Evolutionary conservation across 306 rosid species (phyloP).

Genomic region (Acacia crassicarpa): DNA sequence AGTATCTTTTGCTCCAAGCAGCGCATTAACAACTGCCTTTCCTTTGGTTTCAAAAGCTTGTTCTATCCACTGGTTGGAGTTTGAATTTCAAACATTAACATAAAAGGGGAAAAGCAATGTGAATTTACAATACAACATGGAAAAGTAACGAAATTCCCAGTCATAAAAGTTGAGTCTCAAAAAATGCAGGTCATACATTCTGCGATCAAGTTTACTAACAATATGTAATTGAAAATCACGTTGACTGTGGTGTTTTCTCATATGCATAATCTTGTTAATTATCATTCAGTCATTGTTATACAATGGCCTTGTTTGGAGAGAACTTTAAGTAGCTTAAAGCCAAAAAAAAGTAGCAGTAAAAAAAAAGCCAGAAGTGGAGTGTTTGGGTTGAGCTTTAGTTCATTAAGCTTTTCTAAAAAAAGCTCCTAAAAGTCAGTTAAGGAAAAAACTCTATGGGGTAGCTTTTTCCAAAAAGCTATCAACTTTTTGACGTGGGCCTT

Average conservation of each 20-base stretch:
- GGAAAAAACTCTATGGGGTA: too few relatives aligned
- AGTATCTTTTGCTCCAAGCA: conserved; percentile 79
- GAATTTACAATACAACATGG: not conserved
- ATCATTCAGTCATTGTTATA: not conserved
- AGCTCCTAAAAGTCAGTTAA: too few relatives aligned
- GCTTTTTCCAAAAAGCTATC: too few relatives aligned
- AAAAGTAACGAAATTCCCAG: conserved; percentile 4
- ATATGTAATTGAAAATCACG: conserved; percentile 27
- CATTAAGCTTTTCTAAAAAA: too few relatives aligned
- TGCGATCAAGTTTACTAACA: conserved; percentile 16
- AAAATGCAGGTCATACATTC: conserved; percentile 11
- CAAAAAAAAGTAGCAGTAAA: too few relatives aligned
- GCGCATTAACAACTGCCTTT: conserved; percentile 57
- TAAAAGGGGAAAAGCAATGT: not conserved
- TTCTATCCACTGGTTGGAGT: conserved; percentile 74
- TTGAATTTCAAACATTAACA: conserved; percentile 36
- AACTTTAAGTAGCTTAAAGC: too few relatives aligned
- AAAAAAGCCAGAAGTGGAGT: too few relatives aligned
- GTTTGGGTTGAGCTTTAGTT: too few relatives aligned
- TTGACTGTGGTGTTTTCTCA: conserved; percentile 11
- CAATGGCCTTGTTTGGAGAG: too few relatives aligned
- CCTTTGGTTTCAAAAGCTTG: conserved; percentile 63
- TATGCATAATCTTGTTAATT: not conserved
- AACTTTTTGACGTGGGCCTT: too few relatives aligned
- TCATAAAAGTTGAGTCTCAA: conserved; percentile 19